phyloP scores from a whole-genome alignment of 352 stramenopile species.

The Phytophthora colocasiae region DNA sequence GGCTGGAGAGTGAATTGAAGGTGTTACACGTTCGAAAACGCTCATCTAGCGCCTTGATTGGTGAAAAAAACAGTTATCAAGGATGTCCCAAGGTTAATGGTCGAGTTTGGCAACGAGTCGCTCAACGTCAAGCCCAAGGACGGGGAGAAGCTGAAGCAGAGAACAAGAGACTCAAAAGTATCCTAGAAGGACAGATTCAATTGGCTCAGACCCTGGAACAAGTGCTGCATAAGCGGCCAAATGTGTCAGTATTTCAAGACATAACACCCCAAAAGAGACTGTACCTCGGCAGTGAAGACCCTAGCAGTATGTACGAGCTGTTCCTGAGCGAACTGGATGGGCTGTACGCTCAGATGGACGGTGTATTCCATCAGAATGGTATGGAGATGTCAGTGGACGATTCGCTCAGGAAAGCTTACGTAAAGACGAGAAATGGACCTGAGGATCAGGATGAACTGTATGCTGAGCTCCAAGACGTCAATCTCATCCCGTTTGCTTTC shows the following conservation, averaged over 20 bases:
- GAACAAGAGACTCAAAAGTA: conserved; percentile 47
- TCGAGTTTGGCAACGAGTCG: conserved; percentile 59
- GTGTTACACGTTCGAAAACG: conserved; percentile 27
- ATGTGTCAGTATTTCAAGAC: conserved; percentile 41
- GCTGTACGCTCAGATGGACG: conserved; percentile 46
- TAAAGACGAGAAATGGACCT: conserved; percentile 28
- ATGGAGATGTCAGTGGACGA: conserved; percentile 50
- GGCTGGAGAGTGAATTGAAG: conserved; percentile 49
- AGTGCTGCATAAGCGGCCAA: conserved; percentile 57
- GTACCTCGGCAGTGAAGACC: conserved; percentile 28
- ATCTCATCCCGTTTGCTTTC: conserved; percentile 52
- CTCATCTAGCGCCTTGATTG: background rate
- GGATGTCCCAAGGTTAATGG: conserved; percentile 21
- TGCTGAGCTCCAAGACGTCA: conserved; percentile 49
- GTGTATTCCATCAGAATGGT: conserved; percentile 55
- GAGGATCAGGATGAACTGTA: conserved; percentile 43
- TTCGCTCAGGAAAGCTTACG: conserved; percentile 48
- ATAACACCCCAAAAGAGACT: conserved; percentile 25
- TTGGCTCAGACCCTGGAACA: conserved; percentile 57
- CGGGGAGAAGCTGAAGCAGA: conserved; percentile 47
- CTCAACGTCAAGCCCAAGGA: conserved; percentile 49
- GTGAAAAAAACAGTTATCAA: conserved; percentile 5
- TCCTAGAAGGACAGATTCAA: conserved; percentile 57
- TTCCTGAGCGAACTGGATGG: conserved; percentile 52
- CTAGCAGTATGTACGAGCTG: conserved; percentile 38